Percentiles rank a stretch among this genome's conserved stretches.
phyloP scores from a whole-genome alignment of 129 eudicot species.

The Escallonia rubra region DNA sequence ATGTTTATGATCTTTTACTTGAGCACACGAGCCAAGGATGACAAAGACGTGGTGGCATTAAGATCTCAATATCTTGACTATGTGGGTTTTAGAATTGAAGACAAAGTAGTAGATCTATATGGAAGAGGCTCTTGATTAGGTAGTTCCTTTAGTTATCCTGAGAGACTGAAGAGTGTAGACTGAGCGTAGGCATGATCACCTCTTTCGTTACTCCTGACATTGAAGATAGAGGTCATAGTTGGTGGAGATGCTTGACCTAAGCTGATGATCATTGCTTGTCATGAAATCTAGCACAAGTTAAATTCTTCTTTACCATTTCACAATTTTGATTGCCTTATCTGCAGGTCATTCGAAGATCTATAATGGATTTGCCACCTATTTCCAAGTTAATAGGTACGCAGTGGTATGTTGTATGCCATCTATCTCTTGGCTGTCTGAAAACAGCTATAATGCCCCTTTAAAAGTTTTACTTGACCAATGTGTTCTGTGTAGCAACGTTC shows the following conservation, averaged over 20 bases:
- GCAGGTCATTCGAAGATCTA: constrained; percentile 55
- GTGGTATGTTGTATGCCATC: constrained; percentile 3
- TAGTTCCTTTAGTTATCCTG: neutral
- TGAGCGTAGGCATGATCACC: constrained; percentile 1
- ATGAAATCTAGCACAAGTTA: neutral
- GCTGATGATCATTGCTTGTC: constrained; percentile 13
- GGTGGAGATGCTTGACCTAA: neutral
- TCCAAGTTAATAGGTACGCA: constrained; percentile 41
- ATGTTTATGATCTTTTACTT: neutral
- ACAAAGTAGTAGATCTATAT: neutral
- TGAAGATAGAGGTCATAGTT: neutral
- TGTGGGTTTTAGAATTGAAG: neutral
- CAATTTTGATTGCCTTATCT: constrained; percentile 30
- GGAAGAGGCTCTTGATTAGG: neutral
- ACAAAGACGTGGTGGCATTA: neutral
- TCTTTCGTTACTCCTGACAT: neutral
- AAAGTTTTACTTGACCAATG: too few species aligned
- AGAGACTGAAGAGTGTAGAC: neutral
- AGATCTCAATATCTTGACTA: too few species aligned
- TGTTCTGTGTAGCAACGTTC: too few species aligned
- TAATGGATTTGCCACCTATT: constrained; percentile 37
- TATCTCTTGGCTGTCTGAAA: neutral
- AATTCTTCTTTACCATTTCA: constrained; percentile 11
- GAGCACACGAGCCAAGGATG: neutral
- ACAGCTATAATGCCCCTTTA: too few species aligned